Evolutionary conservation across 176 grass and related monocot species (phyloP), one percentile per base, ranked within the genome.

Genomic region (Canna indica): DNA sequence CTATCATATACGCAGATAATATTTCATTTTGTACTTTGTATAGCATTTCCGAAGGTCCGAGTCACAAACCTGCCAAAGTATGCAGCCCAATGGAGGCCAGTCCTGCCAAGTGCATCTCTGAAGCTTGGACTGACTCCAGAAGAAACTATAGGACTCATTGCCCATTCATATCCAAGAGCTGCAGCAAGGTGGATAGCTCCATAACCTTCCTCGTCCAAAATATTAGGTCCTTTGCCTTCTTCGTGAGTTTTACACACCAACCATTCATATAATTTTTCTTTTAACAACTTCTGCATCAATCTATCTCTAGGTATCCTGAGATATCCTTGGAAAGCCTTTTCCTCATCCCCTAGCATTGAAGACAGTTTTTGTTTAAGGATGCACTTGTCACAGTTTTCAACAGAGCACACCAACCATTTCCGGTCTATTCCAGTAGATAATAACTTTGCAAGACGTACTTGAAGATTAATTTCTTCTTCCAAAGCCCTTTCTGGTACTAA

Each of bases 11-110:
- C n/a, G n/a, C n/a, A n/a, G n/a, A n/a, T n/a, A 14, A 60, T 3
- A 8, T 60, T 60, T 25, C 7, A 60, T 1, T 60, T 30, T 30
- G 7, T 60, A 25, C 27, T 4, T n/a, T 30, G 7, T n/a, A n/a
- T n/a, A 60, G 36, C 46, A 22, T 10, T 20, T 33, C 0, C 28
- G 18, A 54, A 54, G n/a, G 16, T 4, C 16, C 5, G 20, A 36
- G 12, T 7, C 45, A 54, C 61, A 64, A 35, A 88, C 91, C 91
- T 96, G 56, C 92, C 92, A 81, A 78, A 89, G 73, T 84, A 96
- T 83, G 92, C 92, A 61, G 88, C 88, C 92, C 92, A 96, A 69
- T 96, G 92, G 70, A 96, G 92, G 74, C 85, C 92, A 64, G 92
- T 96, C 88, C 88, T 81, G 29, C 92, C 92, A 70, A 80, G 83